These are phyloP conservation scores for Paraphaeosphaeria sporulosa DNA, from an alignment of 2,329 filamentous ascomycete genomes.

Conservation along the genomic window DNA sequence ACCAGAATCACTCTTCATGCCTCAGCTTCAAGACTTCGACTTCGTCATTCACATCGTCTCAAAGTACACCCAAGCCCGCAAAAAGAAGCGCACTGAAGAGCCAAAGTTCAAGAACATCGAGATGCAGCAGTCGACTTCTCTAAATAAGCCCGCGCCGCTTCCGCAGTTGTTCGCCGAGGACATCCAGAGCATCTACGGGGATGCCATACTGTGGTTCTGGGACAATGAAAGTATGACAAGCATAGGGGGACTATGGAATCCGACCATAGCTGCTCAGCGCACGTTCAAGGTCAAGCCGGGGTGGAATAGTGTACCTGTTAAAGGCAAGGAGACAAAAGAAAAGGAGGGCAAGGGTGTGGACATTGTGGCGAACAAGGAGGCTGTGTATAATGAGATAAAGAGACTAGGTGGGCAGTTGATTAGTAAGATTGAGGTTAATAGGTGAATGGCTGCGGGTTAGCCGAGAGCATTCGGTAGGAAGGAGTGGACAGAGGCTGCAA, in stretches of 20 bases:
- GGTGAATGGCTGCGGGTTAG: background rate
- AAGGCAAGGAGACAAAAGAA: constrained; percentile 18
- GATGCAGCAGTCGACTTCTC: constrained; percentile 51
- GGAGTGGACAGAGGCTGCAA: background rate
- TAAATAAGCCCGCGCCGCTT: constrained; percentile 65
- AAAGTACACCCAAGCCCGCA: constrained; percentile 54
- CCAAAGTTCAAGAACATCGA: constrained; percentile 83
- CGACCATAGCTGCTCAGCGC: constrained; percentile 58
- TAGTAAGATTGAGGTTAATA: constrained; percentile 34
- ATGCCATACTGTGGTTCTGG: constrained; percentile 81
- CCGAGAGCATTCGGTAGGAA: background rate
- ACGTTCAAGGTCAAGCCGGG: constrained; percentile 75
- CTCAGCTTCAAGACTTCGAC: constrained; percentile 80
- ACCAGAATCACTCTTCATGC: constrained; percentile 71
- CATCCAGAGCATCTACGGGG: constrained; percentile 70
- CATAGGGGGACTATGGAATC: constrained; percentile 73
- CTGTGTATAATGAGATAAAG: constrained; percentile 76
- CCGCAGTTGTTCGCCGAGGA: constrained; percentile 71
- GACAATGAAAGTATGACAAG: constrained; percentile 65
- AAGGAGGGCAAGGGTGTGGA: constrained; percentile 51
- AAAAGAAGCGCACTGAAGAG: constrained; percentile 41
- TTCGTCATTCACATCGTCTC: constrained; percentile 77
- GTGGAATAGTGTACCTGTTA: constrained; percentile 68
- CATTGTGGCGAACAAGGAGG: constrained; percentile 71
- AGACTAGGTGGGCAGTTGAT: constrained; percentile 69